These are phyloP conservation scores for Candolleomyces efflorescens DNA, from an alignment of 768 basidiomycete species.

Conservation along the genomic window DNA sequence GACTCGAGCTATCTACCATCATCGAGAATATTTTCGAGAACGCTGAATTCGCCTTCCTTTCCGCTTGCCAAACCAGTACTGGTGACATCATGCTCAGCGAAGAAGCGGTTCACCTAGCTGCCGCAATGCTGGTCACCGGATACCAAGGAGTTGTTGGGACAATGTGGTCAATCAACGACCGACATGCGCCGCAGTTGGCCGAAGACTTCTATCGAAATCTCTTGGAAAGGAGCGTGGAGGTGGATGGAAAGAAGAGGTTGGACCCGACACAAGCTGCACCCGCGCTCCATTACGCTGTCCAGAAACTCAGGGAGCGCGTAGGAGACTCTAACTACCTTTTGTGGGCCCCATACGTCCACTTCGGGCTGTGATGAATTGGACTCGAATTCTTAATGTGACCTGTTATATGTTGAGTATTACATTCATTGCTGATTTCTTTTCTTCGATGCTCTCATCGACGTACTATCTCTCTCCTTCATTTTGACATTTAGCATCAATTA, in stretches of 20 bases:
- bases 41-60: slow-evolving; percentile 31
- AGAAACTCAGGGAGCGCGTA: background rate
- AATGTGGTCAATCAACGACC: slow-evolving; percentile 32
- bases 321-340: background rate
- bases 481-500: too few relatives aligned
- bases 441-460: too few relatives aligned
- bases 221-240: background rate
- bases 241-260: background rate
- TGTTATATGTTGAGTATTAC: too few relatives aligned
- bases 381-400: too few relatives aligned
- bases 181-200: slow-evolving; percentile 10
- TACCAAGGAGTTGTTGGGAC: slow-evolving; percentile 30
- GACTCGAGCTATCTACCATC: slow-evolving; percentile 11
- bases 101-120: slow-evolving; percentile 30
- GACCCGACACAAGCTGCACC: background rate
- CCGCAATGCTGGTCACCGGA: slow-evolving; percentile 31
- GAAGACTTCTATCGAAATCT: slow-evolving; percentile 6
- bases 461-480: too few relatives aligned
- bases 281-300: slow-evolving; percentile 4
- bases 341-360: slow-evolving; percentile 4
- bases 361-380: slow-evolving; percentile 1
- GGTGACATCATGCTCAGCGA: slow-evolving; percentile 20
- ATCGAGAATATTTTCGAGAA: slow-evolving; percentile 3
- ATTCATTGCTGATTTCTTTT: too few relatives aligned
- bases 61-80: slow-evolving; percentile 35